Percentiles rank a stretch among this genome's conserved stretches.
Evolutionary conservation across 805 yeast genomes (phyloP).

Genomic region (Candida pseudofarinosa): DNA sequence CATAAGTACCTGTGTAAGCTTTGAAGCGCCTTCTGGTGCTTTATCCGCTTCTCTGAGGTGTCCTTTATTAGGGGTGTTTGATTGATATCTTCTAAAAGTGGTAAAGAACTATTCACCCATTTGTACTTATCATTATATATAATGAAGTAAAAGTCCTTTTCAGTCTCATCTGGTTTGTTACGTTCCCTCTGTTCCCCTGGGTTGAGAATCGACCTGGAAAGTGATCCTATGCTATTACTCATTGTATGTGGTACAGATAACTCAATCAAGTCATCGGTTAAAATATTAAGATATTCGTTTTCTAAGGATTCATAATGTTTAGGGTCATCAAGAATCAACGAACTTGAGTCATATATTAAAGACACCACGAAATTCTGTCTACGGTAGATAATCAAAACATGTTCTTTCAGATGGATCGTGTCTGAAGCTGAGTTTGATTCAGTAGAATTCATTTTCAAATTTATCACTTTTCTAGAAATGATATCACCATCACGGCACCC

Average conservation of each 20-base stretch:
- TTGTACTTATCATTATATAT: slow-evolving; percentile 23
- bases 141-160: slow-evolving; percentile 35
- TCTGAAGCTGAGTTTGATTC: background rate
- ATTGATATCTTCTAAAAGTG: slow-evolving; percentile 23
- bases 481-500: background rate
- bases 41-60: slow-evolving; percentile 6
- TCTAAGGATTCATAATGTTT: slow-evolving; percentile 21
- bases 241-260: slow-evolving; percentile 9
- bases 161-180: slow-evolving; percentile 11
- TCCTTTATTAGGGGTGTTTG: slow-evolving; percentile 6
- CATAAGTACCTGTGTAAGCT: background rate
- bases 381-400: slow-evolving; percentile 27
- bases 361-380: slow-evolving; percentile 19
- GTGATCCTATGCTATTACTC: slow-evolving; percentile 26
- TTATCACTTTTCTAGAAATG: background rate
- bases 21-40: slow-evolving; percentile 22
- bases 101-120: slow-evolving; percentile 33
- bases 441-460: background rate
- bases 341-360: slow-evolving; percentile 28
- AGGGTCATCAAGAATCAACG: slow-evolving; percentile 15
- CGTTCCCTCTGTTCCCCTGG: slow-evolving; percentile 7
- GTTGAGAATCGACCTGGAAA: slow-evolving; percentile 19
- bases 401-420: slow-evolving; percentile 13
- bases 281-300: slow-evolving; percentile 13
- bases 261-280: slow-evolving; percentile 13